A percentile compares a stretch with the other conserved stretches of the same genome.
These are phyloP conservation scores for Oryza meridionalis DNA, from an alignment of 176 grass and related monocot species.

Conservation along the genomic window DNA sequence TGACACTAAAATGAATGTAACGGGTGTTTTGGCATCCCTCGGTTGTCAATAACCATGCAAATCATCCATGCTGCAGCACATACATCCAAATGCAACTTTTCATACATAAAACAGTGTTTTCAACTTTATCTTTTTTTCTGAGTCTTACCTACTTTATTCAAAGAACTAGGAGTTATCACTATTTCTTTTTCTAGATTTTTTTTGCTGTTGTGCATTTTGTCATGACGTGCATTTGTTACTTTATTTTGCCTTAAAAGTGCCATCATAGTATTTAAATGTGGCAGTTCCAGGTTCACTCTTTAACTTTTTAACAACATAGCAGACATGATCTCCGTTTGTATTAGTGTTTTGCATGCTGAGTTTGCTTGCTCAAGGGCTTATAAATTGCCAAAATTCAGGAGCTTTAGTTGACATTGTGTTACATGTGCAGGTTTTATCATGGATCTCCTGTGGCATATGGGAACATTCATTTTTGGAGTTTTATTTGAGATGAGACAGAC, in stretches of 20 bases:
- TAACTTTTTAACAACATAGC: neutral
- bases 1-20: neutral
- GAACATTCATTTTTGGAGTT: slow-evolving; percentile 30
- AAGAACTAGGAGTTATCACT: neutral
- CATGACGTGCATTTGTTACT: neutral
- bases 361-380: neutral
- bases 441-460: slow-evolving; percentile 13
- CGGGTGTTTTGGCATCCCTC: neutral
- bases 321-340: neutral
- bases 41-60: neutral
- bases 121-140: neutral
- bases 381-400: neutral
- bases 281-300: neutral
- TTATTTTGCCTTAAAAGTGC: neutral
- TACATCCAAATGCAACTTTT: neutral
- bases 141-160: neutral
- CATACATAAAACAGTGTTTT: neutral
- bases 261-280: slow-evolving; percentile 3
- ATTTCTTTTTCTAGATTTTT: neutral
- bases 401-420: neutral
- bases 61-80: neutral
- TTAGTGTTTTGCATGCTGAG: slow-evolving; percentile 11
- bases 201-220: neutral
- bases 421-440: slow-evolving; percentile 46
- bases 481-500: slow-evolving; percentile 31